Evolutionary conservation across 352 stramenopile species (phyloP), one percentile per base, ranked within the genome.

Genomic region (Pythium grandisporangium): DNA sequence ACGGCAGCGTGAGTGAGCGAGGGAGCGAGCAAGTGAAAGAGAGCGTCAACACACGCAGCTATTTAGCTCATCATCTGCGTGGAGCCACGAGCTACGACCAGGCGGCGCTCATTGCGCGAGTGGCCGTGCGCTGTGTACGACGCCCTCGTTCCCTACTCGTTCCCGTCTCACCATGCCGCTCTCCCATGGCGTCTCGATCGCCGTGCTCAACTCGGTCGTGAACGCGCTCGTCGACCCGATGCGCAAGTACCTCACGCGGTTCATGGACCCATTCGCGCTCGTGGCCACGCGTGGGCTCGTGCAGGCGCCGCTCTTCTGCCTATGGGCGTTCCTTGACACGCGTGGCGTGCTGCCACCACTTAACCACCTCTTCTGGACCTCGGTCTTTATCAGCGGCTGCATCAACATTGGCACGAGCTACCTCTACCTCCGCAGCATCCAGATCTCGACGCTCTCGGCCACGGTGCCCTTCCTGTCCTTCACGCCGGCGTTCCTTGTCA

Each of bases 351-450:
- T 81, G 10, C 76, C 76, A 16, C 61, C 45, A 13, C 56, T 89
- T n/a, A 89, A 89, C 39, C 64, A 71, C 40, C 67, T 89, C 55
- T 89, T 87, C 52, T 89, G 76, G 76, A 85, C 65, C 12, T 84
- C 76, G 1, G 70, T 86, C 29, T 66, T 53, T 40, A 77, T 89
- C 60, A 85, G 70, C 25, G 76, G 76, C 34, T 22, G 29, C 33
- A 87, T 89, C 58, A 89, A 89, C 50, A 79, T 89, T 50, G 62
- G 68, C 52, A 85, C 76, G 6, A 89, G 76, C 55, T 89, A 89
- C 55, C 45, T 89, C 55, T 89, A 89, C 62, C 86, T 85, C 44
- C 73, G 76, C 30, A 73, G 61, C 16, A 85, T 89, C 48, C 76
- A 89, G 66, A 87, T 89, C 66, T 89, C 76, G 20, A 84, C 73